Evolutionary conservation across 139 green algal genomes (phyloP).

Genomic region (Micromonas pusilla): DNA sequence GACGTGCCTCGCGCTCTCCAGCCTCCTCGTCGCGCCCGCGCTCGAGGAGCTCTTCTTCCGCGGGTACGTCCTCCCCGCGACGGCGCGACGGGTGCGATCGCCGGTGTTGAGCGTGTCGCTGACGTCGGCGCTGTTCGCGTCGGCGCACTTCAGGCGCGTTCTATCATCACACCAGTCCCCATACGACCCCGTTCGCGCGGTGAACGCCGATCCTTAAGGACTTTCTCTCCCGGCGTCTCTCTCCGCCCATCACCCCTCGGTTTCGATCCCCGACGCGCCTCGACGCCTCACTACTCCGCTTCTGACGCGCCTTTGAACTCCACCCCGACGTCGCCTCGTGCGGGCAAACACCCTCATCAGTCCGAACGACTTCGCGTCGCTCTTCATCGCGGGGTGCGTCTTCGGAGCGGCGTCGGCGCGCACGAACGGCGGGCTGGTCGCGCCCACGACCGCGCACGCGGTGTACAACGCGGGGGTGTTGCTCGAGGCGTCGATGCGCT

Average conservation of each 20-base stretch:
- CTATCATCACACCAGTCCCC: too few species aligned
- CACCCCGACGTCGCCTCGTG: too few species aligned
- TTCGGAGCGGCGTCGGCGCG: neutral
- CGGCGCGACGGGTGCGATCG: too few species aligned
- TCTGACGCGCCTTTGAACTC: too few species aligned
- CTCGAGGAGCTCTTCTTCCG: conserved; percentile 18
- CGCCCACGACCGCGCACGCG: neutral
- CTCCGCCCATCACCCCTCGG: too few species aligned
- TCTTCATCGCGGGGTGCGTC: neutral
- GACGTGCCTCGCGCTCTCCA: too few species aligned
- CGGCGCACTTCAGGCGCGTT: neutral
- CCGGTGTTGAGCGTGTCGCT: neutral
- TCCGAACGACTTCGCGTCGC: neutral
- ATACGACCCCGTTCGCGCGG: too few species aligned
- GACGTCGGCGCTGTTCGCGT: neutral
- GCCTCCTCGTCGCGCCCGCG: conserved; percentile 12
- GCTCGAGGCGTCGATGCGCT: neutral
- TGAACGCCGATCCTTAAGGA: too few species aligned
- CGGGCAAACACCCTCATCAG: too few species aligned
- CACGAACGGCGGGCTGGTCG: neutral
- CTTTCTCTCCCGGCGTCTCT: too few species aligned
- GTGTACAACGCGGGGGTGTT: neutral
- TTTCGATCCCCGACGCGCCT: too few species aligned
- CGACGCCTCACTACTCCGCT: too few species aligned
- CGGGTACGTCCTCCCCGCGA: neutral